phyloP scores from a whole-genome alignment of 1,284 basidiomycete genomes.

The Porogramme epimiltina region DNA sequence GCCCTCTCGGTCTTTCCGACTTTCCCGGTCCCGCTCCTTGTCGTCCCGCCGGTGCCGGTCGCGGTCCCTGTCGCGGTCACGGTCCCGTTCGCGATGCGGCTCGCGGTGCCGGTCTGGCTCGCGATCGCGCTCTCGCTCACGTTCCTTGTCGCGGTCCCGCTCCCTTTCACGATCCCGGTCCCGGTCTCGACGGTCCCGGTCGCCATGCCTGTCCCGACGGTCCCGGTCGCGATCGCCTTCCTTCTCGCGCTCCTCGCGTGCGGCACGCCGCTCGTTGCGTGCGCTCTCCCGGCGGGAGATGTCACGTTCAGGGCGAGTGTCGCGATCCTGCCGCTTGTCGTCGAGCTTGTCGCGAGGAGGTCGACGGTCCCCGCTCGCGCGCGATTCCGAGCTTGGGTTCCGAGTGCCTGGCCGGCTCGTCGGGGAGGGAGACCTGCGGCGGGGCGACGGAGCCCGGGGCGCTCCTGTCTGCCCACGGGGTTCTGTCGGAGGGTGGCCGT shows the following conservation, averaged over 20 bases:
- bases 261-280: conserved; percentile 28
- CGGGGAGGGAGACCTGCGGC: conserved; percentile 67
- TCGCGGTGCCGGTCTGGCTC: conserved; percentile 45
- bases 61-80: conserved; percentile 38
- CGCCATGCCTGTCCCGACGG: conserved; percentile 35
- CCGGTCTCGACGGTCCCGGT: conserved; percentile 32
- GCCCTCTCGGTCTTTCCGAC: conserved; percentile 35
- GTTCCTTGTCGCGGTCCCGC: conserved; percentile 39
- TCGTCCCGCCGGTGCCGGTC: conserved; percentile 43
- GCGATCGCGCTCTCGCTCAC: conserved; percentile 40
- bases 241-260: conserved; percentile 37
- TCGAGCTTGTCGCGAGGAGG: conserved; percentile 53
- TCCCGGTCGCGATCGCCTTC: conserved; percentile 44
- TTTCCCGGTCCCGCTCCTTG: conserved; percentile 53
- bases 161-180: conserved; percentile 34
- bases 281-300: conserved; percentile 35
- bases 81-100: conserved; percentile 55
- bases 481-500: conserved; percentile 29
- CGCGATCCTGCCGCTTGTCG: conserved; percentile 53
- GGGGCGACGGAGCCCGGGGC: conserved; percentile 53
- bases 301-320: conserved; percentile 48
- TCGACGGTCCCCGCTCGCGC: conserved; percentile 65
- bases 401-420: conserved; percentile 66
- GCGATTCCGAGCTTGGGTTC: conserved; percentile 72
- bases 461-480: conserved; percentile 48